A percentile compares a stretch with the other conserved stretches of the same genome.
Conservation (phyloP, 106 monocot species). For the Allium fistulosum region DNA sequence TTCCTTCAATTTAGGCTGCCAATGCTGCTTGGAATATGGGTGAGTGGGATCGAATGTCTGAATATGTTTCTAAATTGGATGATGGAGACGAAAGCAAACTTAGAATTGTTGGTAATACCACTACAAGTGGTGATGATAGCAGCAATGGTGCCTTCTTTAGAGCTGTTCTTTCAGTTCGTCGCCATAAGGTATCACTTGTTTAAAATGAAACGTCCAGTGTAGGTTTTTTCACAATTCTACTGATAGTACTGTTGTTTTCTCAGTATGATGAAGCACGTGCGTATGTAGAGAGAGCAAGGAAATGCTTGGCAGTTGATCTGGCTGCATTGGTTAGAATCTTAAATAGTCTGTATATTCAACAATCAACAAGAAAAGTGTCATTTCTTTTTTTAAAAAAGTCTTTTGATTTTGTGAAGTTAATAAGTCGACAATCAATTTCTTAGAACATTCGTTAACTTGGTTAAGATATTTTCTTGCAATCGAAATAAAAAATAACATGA, state of each 20-base stretch:
- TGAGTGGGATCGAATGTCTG: slow-evolving; percentile 99
- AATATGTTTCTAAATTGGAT: slow-evolving; percentile 91
- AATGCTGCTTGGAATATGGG: slow-evolving; percentile 99
- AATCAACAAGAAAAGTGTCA: too few species aligned
- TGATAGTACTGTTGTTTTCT: slow-evolving; percentile 6
- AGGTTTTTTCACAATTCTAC: neutral
- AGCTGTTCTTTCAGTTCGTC: slow-evolving; percentile 85
- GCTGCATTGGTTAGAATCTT: slow-evolving; percentile 75
- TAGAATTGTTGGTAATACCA: slow-evolving; percentile 61
- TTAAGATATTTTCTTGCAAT: too few species aligned
- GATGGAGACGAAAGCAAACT: slow-evolving; percentile 94
- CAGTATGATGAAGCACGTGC: slow-evolving; percentile 93
- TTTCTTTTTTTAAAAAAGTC: too few species aligned
- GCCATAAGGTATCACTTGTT: slow-evolving; percentile 45
- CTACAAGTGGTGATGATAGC: slow-evolving; percentile 89
- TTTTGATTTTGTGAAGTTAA: too few species aligned
- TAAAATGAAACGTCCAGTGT: neutral
- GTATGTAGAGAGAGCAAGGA: slow-evolving; percentile 90
- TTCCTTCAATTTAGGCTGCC: slow-evolving; percentile 55
- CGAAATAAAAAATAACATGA: too few species aligned
- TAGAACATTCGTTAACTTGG: too few species aligned
- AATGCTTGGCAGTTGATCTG: slow-evolving; percentile 93
- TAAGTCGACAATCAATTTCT: too few species aligned
- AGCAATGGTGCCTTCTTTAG: slow-evolving; percentile 98
- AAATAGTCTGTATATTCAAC: too few species aligned